A percentile compares a stretch with the other conserved stretches of the same genome.
Conservation (phyloP, 225 moss, liverwort and hornwort genomes). For the Pleurozium schreberi region DNA sequence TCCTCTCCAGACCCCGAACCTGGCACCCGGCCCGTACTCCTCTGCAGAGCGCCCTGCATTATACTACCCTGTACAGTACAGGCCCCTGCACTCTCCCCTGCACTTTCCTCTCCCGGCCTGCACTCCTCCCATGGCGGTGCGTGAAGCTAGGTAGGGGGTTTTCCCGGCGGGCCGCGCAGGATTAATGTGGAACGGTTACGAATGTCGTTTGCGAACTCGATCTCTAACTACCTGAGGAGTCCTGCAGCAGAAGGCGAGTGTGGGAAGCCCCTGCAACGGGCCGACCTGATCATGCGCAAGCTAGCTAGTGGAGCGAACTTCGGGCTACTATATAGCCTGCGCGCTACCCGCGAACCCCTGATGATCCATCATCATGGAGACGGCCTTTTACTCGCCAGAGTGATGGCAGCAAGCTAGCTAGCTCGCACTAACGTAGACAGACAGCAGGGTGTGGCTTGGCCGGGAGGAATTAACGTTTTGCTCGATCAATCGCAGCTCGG, state of each 20-base stretch:
- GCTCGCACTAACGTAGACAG: neutral
- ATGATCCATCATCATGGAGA: conserved; percentile 4
- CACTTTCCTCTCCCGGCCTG: neutral
- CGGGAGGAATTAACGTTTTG: neutral
- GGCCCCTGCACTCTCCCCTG: neutral
- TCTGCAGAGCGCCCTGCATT: neutral
- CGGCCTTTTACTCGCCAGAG: neutral
- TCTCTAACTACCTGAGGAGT: conserved; percentile 10
- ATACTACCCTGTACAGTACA: no score
- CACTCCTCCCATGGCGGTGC: neutral
- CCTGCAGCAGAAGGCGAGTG: neutral
- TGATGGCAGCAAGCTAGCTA: neutral
- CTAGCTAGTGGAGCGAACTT: neutral
- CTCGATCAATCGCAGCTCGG: neutral
- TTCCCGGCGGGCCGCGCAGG: neutral
- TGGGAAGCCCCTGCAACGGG: neutral
- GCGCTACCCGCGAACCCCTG: conserved; percentile 1
- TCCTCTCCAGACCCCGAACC: neutral
- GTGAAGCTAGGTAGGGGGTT: neutral
- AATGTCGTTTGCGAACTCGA: neutral
- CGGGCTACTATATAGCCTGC: conserved; percentile 9
- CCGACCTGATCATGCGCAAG: conserved; percentile 7
- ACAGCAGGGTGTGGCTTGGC: no score
- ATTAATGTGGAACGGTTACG: conserved; percentile 7
- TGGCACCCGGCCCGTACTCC: neutral